These are phyloP conservation scores for Fimicolochytrium jonesii DNA, from an alignment of 192 early-diverging fungal species.

Conservation along the genomic window DNA sequence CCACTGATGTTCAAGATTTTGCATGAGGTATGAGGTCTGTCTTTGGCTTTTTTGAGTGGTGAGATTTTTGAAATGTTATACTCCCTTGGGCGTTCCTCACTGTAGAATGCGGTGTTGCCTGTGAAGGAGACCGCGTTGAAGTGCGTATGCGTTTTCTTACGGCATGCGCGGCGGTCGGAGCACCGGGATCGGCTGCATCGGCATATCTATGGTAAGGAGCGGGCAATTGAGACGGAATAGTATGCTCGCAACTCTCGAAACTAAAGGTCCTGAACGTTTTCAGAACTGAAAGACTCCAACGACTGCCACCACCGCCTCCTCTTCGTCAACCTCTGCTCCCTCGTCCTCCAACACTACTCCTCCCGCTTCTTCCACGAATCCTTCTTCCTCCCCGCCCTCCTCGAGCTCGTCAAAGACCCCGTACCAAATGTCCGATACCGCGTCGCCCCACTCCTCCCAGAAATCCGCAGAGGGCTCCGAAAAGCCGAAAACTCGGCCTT, in stretches of 20 bases:
- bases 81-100: too few species aligned
- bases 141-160: constrained; percentile 31
- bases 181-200: constrained; percentile 35
- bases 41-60: too few species aligned
- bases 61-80: too few species aligned
- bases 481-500: constrained; percentile 21
- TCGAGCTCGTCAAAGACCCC: constrained; percentile 36
- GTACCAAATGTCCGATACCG: constrained; percentile 42
- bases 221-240: neutral
- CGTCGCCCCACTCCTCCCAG: constrained; percentile 25
- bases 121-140: constrained; percentile 40
- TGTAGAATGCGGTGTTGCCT: constrained; percentile 42
- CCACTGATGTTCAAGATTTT: constrained; percentile 44
- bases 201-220: constrained; percentile 37
- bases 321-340: constrained; percentile 33
- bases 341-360: constrained; percentile 35
- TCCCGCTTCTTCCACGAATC: constrained; percentile 32
- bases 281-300: constrained; percentile 38
- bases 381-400: constrained; percentile 29
- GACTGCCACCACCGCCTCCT: constrained; percentile 32
- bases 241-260: too few species aligned
- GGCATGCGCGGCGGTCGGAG: constrained; percentile 30
- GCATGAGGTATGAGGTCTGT: constrained; percentile 26
- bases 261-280: constrained; percentile 1
- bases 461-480: constrained; percentile 27